phyloP scores from a whole-genome alignment of 2,329 filamentous ascomycete genomes.

The Pyrenophora tritici-repentis region DNA sequence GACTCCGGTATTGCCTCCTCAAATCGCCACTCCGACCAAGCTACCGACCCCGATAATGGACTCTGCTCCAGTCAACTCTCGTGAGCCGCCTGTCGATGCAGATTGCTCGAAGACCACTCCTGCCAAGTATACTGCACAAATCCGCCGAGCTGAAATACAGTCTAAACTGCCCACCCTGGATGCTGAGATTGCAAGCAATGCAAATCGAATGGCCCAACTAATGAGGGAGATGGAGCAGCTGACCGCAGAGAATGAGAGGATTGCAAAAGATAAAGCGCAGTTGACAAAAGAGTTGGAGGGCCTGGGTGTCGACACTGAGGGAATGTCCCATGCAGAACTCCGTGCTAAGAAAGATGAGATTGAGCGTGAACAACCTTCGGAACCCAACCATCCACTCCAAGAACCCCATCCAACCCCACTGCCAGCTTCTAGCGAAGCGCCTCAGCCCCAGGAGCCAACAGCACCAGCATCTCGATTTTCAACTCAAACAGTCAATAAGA shows the following conservation, averaged over 20 bases:
- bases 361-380: slow-evolving; percentile 31
- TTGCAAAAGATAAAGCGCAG: slow-evolving; percentile 48
- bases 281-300: slow-evolving; percentile 56
- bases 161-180: slow-evolving; percentile 54
- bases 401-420: not conserved
- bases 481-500: not conserved
- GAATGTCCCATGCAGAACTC: slow-evolving; percentile 52
- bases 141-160: slow-evolving; percentile 56
- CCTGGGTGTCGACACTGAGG: slow-evolving; percentile 55
- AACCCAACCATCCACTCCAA: slow-evolving; percentile 1
- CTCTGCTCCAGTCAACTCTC: not conserved
- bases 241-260: slow-evolving; percentile 46
- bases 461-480: not conserved
- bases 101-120: not conserved
- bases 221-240: slow-evolving; percentile 53
- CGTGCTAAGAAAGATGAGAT: slow-evolving; percentile 50
- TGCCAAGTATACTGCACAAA: slow-evolving; percentile 20
- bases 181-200: slow-evolving; percentile 49
- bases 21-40: slow-evolving; percentile 1
- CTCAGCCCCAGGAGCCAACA: not conserved
- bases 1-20: slow-evolving; percentile 3
- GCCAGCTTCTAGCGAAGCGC: not conserved
- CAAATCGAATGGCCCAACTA: slow-evolving; percentile 48
- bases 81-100: not conserved
- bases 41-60: not conserved